phyloP scores from a whole-genome alignment of 106 monocot genomes.

The Dioscorea alata region DNA sequence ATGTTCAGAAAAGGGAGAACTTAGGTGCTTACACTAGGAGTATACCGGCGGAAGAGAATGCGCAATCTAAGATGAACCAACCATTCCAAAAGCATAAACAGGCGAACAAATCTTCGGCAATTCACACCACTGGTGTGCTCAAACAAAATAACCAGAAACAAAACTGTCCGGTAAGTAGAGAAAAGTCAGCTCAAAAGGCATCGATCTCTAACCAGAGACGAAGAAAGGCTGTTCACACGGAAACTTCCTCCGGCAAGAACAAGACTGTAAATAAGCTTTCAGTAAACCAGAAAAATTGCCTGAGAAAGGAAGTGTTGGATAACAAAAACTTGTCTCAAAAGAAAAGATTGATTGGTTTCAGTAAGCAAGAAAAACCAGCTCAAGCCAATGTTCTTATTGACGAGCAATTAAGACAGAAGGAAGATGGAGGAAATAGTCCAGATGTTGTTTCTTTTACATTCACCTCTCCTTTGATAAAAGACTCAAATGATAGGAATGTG shows the following conservation, averaged over 20 bases:
- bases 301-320: constrained; percentile 3
- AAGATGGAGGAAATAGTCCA: constrained; percentile 24
- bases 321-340: constrained; percentile 49
- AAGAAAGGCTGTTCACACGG: constrained; percentile 35
- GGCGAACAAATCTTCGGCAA: constrained; percentile 23
- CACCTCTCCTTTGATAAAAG: constrained; percentile 54
- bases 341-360: constrained; percentile 50
- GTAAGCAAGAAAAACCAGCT: constrained; percentile 18
- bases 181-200: constrained; percentile 25
- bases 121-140: constrained; percentile 40
- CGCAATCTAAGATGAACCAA: constrained; percentile 22
- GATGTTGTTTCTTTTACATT: constrained; percentile 74
- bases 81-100: constrained; percentile 37
- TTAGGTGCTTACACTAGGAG: constrained; percentile 15
- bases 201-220: constrained; percentile 28
- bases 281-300: constrained; percentile 22
- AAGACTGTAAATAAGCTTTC: constrained; percentile 34
- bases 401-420: constrained; percentile 27
- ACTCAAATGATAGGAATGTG: not conserved
- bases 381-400: constrained; percentile 35
- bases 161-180: constrained; percentile 38
- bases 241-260: constrained; percentile 36
- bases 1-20: constrained; percentile 64
- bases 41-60: constrained; percentile 18
- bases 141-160: constrained; percentile 81